phyloP scores from a whole-genome alignment of 345 rosid genomes.

The Clausena lansium region DNA sequence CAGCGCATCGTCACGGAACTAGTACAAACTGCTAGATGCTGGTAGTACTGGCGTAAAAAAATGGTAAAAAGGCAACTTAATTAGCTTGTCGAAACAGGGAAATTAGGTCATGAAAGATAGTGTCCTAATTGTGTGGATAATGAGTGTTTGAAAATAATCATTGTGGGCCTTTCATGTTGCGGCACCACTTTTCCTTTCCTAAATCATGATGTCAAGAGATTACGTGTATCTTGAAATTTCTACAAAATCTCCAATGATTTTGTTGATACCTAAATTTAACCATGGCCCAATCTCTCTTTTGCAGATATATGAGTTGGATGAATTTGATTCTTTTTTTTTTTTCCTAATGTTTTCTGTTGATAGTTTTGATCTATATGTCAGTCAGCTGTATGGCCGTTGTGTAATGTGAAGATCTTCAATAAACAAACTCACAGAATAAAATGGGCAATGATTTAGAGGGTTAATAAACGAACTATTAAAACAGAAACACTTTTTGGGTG shows the following conservation, averaged over 20 bases:
- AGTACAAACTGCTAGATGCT: neutral
- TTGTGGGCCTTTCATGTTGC: neutral
- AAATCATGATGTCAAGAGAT: neutral
- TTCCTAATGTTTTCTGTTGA: neutral
- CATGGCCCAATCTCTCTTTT: neutral
- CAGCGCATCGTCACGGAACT: neutral
- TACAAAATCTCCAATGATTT: neutral
- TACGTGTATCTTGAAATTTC: neutral
- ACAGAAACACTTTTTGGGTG: no score
- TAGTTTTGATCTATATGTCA: neutral
- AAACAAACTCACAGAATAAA: no score
- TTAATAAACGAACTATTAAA: no score
- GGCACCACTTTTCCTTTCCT: neutral
- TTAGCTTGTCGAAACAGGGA: conserved; percentile 8
- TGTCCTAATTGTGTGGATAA: no score
- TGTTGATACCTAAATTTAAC: neutral
- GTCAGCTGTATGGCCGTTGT: no score
- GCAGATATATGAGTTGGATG: neutral
- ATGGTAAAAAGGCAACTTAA: neutral
- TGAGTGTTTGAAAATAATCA: neutral
- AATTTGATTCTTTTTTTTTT: no score
- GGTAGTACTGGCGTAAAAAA: neutral
- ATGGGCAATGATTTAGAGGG: no score
- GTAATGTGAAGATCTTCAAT: no score
- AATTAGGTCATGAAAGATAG: conserved; percentile 20